These are phyloP conservation scores for Fusarium drepaniforme DNA, from an alignment of 2,329 filamentous ascomycete species.

Conservation along the genomic window DNA sequence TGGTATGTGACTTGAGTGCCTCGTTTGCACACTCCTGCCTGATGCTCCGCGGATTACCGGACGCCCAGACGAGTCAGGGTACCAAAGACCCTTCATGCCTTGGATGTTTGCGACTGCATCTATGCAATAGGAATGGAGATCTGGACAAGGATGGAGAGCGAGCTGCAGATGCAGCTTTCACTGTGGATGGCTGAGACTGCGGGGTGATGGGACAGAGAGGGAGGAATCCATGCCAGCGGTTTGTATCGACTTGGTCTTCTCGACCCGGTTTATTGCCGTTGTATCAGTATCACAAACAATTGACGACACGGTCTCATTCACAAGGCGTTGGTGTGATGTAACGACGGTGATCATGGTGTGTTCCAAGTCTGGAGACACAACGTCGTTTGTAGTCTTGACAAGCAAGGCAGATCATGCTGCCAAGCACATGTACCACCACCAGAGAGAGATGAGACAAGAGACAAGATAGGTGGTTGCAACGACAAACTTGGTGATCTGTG, in stretches of 20 bases:
- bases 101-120: background rate
- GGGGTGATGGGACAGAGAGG: background rate
- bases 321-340: background rate
- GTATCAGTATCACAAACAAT: background rate
- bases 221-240: background rate
- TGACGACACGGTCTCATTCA: background rate
- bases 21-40: background rate
- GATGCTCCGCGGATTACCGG: background rate
- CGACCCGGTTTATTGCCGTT: background rate
- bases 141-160: background rate
- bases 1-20: background rate
- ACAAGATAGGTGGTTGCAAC: background rate
- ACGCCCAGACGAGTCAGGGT: background rate
- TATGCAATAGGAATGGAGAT: background rate
- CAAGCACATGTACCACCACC: background rate
- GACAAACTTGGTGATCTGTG: background rate
- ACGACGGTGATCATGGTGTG: background rate
- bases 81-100: background rate
- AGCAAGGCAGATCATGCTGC: background rate
- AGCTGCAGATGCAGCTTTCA: background rate
- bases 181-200: background rate
- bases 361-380: background rate
- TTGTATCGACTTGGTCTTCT: background rate
- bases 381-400: background rate
- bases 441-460: background rate